A percentile compares a stretch with the other conserved stretches of the same genome.
Conservation (phyloP, 75 land plant genomes). For the Isoetes taiwanensis region DNA sequence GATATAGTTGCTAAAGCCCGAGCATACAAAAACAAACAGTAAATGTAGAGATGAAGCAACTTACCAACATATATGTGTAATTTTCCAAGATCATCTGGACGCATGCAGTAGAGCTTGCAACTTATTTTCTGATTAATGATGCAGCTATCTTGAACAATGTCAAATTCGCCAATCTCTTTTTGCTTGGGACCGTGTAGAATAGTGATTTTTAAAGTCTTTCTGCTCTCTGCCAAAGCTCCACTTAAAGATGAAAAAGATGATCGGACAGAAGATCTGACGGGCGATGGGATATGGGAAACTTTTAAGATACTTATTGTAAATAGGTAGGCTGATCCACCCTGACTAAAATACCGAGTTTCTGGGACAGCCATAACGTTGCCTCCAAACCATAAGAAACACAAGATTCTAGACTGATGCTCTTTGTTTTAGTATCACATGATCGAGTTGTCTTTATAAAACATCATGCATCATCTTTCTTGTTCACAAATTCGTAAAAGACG, state of each 20-base stretch:
- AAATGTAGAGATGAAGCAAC: neutral
- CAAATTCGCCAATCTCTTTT: conserved; percentile 1
- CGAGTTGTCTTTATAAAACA: too few species aligned
- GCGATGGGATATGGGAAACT: neutral
- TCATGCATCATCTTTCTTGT: too few species aligned
- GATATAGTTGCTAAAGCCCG: too few species aligned
- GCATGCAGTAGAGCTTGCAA: neutral
- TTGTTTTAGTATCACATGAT: too few species aligned
- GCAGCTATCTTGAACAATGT: conserved; percentile 1
- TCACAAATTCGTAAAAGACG: too few species aligned
- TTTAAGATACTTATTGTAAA: neutral
- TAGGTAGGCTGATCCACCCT: too few species aligned
- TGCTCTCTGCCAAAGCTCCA: neutral
- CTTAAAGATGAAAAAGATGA: conserved; percentile 1
- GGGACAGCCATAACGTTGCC: too few species aligned
- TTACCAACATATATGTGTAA: conserved; percentile 1
- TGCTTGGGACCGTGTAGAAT: conserved; percentile 3
- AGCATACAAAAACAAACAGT: neutral
- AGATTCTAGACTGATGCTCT: too few species aligned
- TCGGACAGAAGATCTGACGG: neutral
- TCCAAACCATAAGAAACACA: too few species aligned
- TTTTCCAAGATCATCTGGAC: neutral
- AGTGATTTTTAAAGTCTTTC: neutral
- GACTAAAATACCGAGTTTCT: too few species aligned
- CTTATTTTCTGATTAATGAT: neutral